Conservation (phyloP, 176 grass and related monocot species). For the Raddia distichophylla region DNA sequence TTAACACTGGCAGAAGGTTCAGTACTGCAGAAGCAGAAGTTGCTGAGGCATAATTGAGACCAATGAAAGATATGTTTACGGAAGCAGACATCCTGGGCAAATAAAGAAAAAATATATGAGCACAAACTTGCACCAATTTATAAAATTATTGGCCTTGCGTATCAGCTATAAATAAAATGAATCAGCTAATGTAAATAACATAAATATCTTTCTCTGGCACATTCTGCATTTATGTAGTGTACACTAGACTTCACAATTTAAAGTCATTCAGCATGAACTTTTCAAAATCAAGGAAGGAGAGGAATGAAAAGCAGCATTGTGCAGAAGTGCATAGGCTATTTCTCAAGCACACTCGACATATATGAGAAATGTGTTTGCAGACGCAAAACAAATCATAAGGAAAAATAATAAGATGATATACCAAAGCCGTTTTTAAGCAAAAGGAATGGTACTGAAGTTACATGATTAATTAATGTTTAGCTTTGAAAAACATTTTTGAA, state of each 20-base stretch:
- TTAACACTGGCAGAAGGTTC: conserved; percentile 49
- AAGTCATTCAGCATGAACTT: neutral
- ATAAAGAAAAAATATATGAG: neutral
- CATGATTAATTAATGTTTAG: neutral
- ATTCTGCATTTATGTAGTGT: neutral
- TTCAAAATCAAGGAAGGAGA: neutral
- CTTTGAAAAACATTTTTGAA: neutral
- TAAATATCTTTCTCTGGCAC: neutral
- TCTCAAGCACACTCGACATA: neutral
- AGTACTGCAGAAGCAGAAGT: conserved; percentile 45
- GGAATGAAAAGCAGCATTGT: neutral
- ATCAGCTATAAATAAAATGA: neutral
- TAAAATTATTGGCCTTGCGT: neutral
- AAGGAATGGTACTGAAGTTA: neutral
- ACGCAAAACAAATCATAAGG: neutral
- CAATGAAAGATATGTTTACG: conserved; percentile 38
- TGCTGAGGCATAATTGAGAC: conserved; percentile 50
- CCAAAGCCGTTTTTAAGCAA: neutral
- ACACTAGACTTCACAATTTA: neutral
- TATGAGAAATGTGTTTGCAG: neutral
- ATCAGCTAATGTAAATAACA: neutral
- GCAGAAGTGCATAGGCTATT: neutral
- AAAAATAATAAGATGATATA: neutral
- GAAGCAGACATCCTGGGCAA: conserved; percentile 43
- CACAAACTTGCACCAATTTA: neutral